Conservation (phyloP, 352 stramenopile genomes). For the Elongisporangium anandrum region DNA sequence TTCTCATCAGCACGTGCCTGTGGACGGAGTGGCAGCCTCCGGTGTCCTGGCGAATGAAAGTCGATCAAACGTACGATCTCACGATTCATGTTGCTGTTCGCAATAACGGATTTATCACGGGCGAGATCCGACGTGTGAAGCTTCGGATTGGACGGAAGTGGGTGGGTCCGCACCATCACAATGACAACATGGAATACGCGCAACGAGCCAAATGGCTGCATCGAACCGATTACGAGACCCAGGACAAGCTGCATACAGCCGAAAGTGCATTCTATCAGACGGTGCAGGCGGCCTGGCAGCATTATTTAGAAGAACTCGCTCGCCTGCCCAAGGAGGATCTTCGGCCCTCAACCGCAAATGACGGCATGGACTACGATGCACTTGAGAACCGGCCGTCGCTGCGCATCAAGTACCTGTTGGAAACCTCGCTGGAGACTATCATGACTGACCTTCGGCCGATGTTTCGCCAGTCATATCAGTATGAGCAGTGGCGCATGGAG, state of each 20-base stretch:
- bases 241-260: conserved; percentile 19
- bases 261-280: conserved; percentile 60
- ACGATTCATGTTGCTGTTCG: conserved; percentile 36
- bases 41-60: conserved; percentile 57
- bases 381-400: conserved; percentile 53
- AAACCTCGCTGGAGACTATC: conserved; percentile 50
- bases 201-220: conserved; percentile 52
- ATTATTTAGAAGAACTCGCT: conserved; percentile 47
- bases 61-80: conserved; percentile 62
- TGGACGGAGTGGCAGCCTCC: conserved; percentile 62
- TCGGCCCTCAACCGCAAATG: conserved; percentile 8
- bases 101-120: conserved; percentile 46
- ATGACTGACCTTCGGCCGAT: conserved; percentile 43
- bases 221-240: conserved; percentile 56
- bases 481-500: conserved; percentile 65
- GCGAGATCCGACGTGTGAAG: conserved; percentile 41
- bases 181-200: conserved; percentile 24
- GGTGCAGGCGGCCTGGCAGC: conserved; percentile 42
- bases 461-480: conserved; percentile 45
- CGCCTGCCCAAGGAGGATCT: conserved; percentile 45
- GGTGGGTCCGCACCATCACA: conserved; percentile 62
- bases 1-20: conserved; percentile 31
- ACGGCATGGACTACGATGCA: conserved; percentile 42
- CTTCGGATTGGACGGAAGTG: conserved; percentile 60
- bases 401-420: conserved; percentile 54